Evolutionary conservation across 1,284 basidiomycete species (phyloP).

Genomic region (Malassezia sympodialis): DNA sequence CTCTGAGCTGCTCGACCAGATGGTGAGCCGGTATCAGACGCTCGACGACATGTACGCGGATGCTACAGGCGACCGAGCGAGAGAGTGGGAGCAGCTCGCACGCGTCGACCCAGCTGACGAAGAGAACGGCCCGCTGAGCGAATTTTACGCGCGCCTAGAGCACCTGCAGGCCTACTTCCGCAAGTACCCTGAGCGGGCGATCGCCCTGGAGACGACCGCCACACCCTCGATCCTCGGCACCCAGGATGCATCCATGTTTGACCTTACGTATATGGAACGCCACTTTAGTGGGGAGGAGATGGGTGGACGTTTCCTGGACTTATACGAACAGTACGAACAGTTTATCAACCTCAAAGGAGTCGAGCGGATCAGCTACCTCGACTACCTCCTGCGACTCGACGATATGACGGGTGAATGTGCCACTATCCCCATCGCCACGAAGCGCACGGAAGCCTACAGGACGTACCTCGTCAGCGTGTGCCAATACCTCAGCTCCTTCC

Average conservation of each 20-base stretch:
- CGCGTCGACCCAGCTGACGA: neutral
- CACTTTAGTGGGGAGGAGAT: constrained; percentile 68
- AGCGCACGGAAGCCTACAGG: constrained; percentile 33
- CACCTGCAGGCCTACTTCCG: constrained; percentile 90
- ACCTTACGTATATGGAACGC: constrained; percentile 32
- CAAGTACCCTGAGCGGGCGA: constrained; percentile 65
- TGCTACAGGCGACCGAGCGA: constrained; percentile 47
- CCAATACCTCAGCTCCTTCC: constrained; percentile 73
- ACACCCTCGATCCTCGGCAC: constrained; percentile 9
- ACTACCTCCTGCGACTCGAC: constrained; percentile 57
- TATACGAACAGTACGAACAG: constrained; percentile 75
- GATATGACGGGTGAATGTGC: constrained; percentile 53
- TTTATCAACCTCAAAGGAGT: constrained; percentile 67
- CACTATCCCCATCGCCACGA: constrained; percentile 27
- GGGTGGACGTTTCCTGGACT: constrained; percentile 85
- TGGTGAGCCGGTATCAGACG: constrained; percentile 57
- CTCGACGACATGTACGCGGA: constrained; percentile 49
- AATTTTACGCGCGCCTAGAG: constrained; percentile 81
- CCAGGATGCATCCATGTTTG: constrained; percentile 15
- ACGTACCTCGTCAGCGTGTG: constrained; percentile 54
- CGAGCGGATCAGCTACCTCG: constrained; percentile 82
- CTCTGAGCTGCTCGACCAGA: constrained; percentile 70
- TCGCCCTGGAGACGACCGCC: constrained; percentile 19
- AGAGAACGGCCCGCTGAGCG: constrained; percentile 25
- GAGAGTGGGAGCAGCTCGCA: constrained; percentile 51